phyloP scores from a whole-genome alignment of 768 basidiomycete species.

The Trametes cingulata region DNA sequence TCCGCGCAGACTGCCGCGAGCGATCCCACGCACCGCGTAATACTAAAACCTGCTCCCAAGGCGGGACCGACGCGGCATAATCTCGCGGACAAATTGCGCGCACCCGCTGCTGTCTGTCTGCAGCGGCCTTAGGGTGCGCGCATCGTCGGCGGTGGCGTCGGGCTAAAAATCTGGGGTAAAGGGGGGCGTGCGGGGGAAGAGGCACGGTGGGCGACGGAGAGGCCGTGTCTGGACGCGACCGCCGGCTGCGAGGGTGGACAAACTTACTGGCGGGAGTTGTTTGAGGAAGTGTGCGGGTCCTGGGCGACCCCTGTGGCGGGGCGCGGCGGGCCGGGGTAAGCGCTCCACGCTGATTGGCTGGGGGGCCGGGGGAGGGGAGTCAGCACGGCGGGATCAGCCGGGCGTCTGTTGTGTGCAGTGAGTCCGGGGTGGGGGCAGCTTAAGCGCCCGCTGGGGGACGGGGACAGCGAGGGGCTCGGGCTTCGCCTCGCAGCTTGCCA shows the following conservation, averaged over 20 bases:
- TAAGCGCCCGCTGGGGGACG: neutral
- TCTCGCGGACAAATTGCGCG: neutral
- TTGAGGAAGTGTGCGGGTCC: conserved; percentile 3
- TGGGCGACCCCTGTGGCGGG: neutral
- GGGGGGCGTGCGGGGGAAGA: neutral
- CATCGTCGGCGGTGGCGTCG: neutral
- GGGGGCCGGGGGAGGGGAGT: neutral
- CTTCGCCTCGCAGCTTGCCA: neutral
- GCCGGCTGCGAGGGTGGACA: neutral
- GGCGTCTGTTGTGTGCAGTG: conserved; percentile 2
- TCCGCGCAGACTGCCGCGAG: conserved; percentile 1
- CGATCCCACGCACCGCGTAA: neutral
- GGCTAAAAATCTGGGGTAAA: neutral
- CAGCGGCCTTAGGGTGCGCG: neutral
- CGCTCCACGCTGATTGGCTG: conserved; percentile 2
- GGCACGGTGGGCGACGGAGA: neutral
- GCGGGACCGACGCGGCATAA: conserved; percentile 14
- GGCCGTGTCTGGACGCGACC: neutral
- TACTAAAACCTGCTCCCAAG: neutral
- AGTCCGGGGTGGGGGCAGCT: conserved; percentile 10
- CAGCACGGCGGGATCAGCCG: conserved; percentile 12
- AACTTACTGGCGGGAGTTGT: conserved; percentile 2
- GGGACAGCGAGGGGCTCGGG: neutral
- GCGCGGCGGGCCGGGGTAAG: neutral
- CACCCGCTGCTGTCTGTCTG: neutral